Percentiles rank a stretch among this genome's conserved stretches.
phyloP scores from a whole-genome alignment of 441 rosid genomes.

The Geranium incanum region DNA sequence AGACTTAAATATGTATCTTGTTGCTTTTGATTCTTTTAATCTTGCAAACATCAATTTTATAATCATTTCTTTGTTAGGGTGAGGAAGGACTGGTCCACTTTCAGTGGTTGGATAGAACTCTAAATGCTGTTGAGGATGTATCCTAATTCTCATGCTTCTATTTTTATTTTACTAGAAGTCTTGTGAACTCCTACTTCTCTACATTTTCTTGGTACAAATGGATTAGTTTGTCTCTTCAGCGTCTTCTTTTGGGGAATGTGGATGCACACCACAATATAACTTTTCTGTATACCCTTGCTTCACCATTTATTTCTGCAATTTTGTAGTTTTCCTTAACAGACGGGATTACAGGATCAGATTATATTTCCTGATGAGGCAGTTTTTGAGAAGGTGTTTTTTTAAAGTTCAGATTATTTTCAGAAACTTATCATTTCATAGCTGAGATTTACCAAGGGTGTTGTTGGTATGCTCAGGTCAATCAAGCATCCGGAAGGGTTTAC shows the following conservation, averaged over 20 bases:
- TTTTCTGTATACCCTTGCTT: not conserved
- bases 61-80: conserved; percentile 37
- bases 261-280: not conserved
- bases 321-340: conserved; percentile 44
- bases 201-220: not conserved
- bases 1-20: not conserved
- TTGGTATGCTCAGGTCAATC: conserved; percentile 55
- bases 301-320: not conserved
- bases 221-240: not conserved
- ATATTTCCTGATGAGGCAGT: conserved; percentile 87
- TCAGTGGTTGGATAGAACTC: conserved; percentile 86
- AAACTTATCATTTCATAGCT: not conserved
- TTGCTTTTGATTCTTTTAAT: not conserved
- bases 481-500: conserved; percentile 82
- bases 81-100: conserved; percentile 86
- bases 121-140: conserved; percentile 73
- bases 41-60: conserved; percentile 5
- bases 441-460: not conserved
- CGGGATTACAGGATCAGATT: conserved; percentile 65
- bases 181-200: not conserved
- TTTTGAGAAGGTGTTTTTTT: conserved; percentile 72
- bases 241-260: not conserved
- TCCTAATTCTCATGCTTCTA: conserved; percentile 31
- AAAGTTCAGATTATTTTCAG: conserved; percentile 9
- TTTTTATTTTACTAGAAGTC: not conserved